A percentile compares a stretch with the other conserved stretches of the same genome.
phyloP scores from a whole-genome alignment of 306 rosid species.

The Sechiopsis laciniata region DNA sequence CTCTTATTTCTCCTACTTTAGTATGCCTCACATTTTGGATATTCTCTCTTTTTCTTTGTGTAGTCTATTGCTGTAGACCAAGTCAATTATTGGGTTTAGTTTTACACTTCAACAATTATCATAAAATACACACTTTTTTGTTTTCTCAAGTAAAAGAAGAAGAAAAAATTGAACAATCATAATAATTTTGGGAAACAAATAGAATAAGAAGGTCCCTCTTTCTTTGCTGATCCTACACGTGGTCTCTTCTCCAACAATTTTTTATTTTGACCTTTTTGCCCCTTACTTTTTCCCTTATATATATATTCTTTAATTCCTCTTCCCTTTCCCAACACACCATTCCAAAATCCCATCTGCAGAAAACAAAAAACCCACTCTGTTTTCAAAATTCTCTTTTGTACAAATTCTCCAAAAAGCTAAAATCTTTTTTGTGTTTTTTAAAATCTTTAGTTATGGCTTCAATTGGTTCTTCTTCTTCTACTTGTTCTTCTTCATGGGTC shows the following conservation, averaged over 20 bases:
- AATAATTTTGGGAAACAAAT: background rate
- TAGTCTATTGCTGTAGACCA: background rate
- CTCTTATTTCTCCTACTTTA: background rate
- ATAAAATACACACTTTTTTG: no score
- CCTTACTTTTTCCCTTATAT: conserved; percentile 27
- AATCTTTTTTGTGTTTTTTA: background rate
- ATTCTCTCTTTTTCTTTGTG: background rate
- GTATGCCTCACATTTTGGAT: conserved; percentile 13
- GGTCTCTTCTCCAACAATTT: conserved; percentile 46
- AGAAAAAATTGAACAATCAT: background rate
- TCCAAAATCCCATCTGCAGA: background rate
- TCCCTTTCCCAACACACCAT: background rate
- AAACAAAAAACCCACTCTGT: background rate
- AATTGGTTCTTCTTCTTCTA: background rate
- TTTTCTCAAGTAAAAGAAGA: background rate
- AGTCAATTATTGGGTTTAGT: no score
- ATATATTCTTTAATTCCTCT: conserved; percentile 14
- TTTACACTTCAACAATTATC: no score
- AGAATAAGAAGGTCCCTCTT: background rate
- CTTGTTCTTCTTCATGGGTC: conserved; percentile 21
- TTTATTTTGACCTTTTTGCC: conserved; percentile 35
- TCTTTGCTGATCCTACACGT: conserved; percentile 61
- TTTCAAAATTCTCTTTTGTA: conserved; percentile 9
- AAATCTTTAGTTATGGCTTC: conserved; percentile 5
- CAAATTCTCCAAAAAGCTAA: background rate